Percentiles rank a stretch among this genome's conserved stretches.
Conservation (phyloP, 331 rosid genomes). For the Rosa hybrid region DNA sequence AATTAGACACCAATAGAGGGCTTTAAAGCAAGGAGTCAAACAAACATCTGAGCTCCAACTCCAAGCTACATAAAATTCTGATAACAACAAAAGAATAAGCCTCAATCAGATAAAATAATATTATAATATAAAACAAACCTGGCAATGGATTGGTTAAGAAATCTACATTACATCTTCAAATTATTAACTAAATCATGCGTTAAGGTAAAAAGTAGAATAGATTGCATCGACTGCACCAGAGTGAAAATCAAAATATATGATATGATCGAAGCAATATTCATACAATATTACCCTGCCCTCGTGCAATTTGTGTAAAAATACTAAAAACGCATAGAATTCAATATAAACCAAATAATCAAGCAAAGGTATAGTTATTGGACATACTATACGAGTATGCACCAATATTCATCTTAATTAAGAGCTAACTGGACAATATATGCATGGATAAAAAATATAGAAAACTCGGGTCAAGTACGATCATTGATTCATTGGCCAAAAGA, state of each 20-base stretch:
- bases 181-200: neutral
- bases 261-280: neutral
- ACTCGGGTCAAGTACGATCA: neutral
- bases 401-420: neutral
- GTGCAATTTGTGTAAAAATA: neutral
- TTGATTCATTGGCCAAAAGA: neutral
- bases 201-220: neutral
- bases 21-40: constrained; percentile 15
- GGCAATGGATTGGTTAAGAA: neutral
- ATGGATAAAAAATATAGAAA: neutral
- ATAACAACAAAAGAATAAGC: neutral
- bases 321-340: neutral
- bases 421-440: neutral
- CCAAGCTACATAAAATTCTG: neutral
- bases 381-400: neutral
- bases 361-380: neutral
- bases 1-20: neutral
- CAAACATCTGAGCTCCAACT: constrained; percentile 18
- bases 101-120: neutral
- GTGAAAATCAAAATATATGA: neutral
- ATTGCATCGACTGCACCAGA: neutral
- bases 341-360: neutral
- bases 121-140: too few relatives aligned
- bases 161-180: neutral
- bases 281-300: constrained; percentile 2